Evolutionary conservation across 2,329 filamentous ascomycete genomes (phyloP).

Genomic region (Arthrocladium fulminans): DNA sequence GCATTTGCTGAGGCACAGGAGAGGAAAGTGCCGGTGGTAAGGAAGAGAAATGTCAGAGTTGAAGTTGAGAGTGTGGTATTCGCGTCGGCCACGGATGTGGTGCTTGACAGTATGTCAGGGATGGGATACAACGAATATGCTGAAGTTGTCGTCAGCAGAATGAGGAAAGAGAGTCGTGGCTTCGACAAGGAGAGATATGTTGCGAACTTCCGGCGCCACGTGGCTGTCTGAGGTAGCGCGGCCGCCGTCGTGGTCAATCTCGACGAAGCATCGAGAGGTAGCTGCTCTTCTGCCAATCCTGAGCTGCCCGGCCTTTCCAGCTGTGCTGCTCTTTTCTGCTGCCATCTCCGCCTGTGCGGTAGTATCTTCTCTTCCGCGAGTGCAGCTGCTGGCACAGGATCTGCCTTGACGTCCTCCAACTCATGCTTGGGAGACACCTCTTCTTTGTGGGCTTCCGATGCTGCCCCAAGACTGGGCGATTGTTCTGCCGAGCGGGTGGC

Average conservation of each 20-base stretch:
- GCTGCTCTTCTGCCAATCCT: conserved; percentile 25
- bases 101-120: conserved; percentile 68
- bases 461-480: neutral
- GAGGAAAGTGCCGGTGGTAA: conserved; percentile 79
- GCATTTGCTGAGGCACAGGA: conserved; percentile 89
- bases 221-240: conserved; percentile 44
- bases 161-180: conserved; percentile 80
- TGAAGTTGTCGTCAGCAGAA: conserved; percentile 82
- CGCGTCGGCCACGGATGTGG: conserved; percentile 61
- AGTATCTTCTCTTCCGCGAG: conserved; percentile 8
- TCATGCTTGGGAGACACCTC: neutral
- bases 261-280: conserved; percentile 54
- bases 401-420: neutral
- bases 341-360: conserved; percentile 18
- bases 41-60: conserved; percentile 82
- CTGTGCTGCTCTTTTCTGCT: conserved; percentile 11
- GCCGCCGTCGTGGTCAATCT: conserved; percentile 50
- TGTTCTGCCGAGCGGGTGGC: conserved; percentile 7
- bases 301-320: conserved; percentile 9
- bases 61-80: conserved; percentile 68
- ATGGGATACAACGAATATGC: conserved; percentile 91
- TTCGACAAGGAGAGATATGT: conserved; percentile 90
- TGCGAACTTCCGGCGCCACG: conserved; percentile 59
- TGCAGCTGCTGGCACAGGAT: neutral
- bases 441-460: neutral